Evolutionary conservation across 1,284 basidiomycete species (phyloP).

Genomic region (Malassezia obtusa): DNA sequence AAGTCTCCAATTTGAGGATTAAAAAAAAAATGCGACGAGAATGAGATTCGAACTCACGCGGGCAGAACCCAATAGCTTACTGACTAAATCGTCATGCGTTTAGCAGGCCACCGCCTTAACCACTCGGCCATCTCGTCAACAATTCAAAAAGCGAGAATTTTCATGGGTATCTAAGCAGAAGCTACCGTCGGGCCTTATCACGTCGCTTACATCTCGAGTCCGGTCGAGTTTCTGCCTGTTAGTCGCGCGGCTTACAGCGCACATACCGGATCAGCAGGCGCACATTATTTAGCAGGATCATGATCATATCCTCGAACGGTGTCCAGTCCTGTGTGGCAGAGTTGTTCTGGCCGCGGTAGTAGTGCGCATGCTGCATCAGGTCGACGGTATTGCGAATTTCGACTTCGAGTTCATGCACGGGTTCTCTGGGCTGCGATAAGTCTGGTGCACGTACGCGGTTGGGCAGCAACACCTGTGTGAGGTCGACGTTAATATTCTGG

Average conservation of each 20-base stretch:
- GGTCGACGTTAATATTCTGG: constrained; percentile 81
- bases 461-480: constrained; percentile 69
- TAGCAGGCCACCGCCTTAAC: constrained; percentile 40
- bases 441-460: constrained; percentile 19
- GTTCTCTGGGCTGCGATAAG: constrained; percentile 27
- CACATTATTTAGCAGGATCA: constrained; percentile 44
- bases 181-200: neutral
- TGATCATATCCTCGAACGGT: constrained; percentile 33
- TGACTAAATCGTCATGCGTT: constrained; percentile 11
- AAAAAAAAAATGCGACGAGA: constrained; percentile 32
- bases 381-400: constrained; percentile 52
- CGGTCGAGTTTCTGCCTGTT: too few relatives aligned
- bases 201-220: too few relatives aligned
- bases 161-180: neutral
- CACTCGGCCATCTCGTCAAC: constrained; percentile 47
- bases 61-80: constrained; percentile 29
- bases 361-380: constrained; percentile 50
- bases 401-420: constrained; percentile 55
- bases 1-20: neutral
- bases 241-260: too few relatives aligned
- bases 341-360: constrained; percentile 7
- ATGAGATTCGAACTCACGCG: constrained; percentile 48
- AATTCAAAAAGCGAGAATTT: neutral
- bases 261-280: constrained; percentile 38
- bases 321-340: constrained; percentile 35